A percentile compares a stretch with the other conserved stretches of the same genome.
These are phyloP conservation scores for Dipteronia dyeriana DNA, from an alignment of 345 rosid genomes.

Conservation along the genomic window DNA sequence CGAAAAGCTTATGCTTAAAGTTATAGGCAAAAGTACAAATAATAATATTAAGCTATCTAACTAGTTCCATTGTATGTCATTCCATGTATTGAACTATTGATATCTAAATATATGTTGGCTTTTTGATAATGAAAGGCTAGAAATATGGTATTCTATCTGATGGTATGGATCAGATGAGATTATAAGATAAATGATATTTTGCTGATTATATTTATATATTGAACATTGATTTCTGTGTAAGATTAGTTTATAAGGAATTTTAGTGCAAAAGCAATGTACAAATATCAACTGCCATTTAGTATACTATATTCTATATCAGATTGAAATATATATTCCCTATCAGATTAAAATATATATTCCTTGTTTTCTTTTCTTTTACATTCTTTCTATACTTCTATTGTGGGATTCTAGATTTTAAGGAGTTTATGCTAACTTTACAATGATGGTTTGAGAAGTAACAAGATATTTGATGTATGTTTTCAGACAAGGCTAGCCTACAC, in stretches of 20 bases:
- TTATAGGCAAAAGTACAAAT: background rate
- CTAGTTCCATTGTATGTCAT: background rate
- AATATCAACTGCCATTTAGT: background rate
- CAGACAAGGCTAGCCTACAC: constrained; percentile 75
- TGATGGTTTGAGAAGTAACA: background rate
- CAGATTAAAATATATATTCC: no score
- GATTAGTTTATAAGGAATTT: background rate
- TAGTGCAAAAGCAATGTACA: background rate
- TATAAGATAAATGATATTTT: background rate
- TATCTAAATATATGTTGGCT: background rate
- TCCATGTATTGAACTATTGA: background rate
- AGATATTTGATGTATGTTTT: constrained; percentile 16
- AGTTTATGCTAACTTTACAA: background rate
- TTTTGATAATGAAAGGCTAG: background rate
- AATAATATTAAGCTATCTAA: background rate
- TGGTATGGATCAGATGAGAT: background rate
- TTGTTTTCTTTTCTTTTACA: background rate
- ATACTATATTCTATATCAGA: background rate
- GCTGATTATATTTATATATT: background rate
- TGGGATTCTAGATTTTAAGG: background rate
- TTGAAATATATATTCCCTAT: background rate
- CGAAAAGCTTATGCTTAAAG: background rate
- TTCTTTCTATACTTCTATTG: background rate
- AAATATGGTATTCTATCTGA: background rate
- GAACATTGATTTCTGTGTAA: background rate